Conservation (phyloP, 2,329 filamentous ascomycete genomes). For the Stachybotrys chartarum region DNA sequence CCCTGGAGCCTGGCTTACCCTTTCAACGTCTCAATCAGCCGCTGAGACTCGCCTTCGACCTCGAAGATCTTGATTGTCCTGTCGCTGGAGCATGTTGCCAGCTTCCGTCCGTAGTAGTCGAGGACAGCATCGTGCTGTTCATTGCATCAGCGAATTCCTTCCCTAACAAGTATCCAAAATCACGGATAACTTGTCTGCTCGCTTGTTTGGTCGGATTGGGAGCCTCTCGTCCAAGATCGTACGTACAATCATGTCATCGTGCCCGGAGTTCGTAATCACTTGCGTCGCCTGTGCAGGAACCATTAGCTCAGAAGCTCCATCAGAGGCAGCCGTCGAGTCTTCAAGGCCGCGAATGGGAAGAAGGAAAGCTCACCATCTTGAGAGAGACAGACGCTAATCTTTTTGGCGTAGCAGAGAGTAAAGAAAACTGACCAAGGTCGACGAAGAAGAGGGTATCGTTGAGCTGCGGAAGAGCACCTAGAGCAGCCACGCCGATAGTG, state of each 20-base stretch:
- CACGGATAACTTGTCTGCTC: too few relatives aligned
- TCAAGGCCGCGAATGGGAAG: neutral
- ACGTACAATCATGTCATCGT: constrained; percentile 99
- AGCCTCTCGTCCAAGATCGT: constrained; percentile 5
- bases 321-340: neutral
- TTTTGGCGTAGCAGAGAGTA: constrained; percentile 8
- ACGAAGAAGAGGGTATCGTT: constrained; percentile 20
- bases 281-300: constrained; percentile 27
- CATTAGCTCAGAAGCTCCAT: neutral
- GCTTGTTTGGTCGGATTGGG: neutral
- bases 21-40: constrained; percentile 86
- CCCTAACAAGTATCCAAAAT: too few relatives aligned
- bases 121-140: constrained; percentile 89
- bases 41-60: constrained; percentile 86
- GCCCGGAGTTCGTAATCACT: constrained; percentile 43
- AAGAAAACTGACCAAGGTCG: constrained; percentile 10
- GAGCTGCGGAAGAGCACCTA: constrained; percentile 13
- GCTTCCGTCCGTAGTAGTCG: constrained; percentile 93
- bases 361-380: constrained; percentile 15
- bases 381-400: constrained; percentile 7
- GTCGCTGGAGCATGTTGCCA: constrained; percentile 96
- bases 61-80: constrained; percentile 99
- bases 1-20: constrained; percentile 50
- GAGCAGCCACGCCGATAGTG: constrained; percentile 14
- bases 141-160: constrained; percentile 7